Evolutionary conservation across 306 rosid species (phyloP), one percentile per base, ranked within the genome.

Genomic region (Cicer pinnatifidum): DNA sequence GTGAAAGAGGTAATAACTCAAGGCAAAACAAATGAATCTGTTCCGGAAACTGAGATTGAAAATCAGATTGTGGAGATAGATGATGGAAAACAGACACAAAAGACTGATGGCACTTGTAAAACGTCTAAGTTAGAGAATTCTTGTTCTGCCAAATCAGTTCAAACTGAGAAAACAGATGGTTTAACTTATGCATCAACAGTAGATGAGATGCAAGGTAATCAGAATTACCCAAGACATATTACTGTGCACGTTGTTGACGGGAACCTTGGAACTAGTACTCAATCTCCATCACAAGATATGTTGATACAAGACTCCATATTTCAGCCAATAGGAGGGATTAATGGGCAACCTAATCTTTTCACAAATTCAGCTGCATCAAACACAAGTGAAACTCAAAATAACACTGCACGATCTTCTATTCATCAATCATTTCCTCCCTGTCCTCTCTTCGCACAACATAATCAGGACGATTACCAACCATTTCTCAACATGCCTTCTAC

Each of bases 201-300:
- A 47, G 90, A 86, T 71, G 91, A 86, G 76, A 84, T 82, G 84
- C 99, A 85, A 83, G 82, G 82, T 67, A 78, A 90, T 82, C 95
- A 82, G 73, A 89, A 81, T 67, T 94, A 85, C 85, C 97, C 92
- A 4, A 91, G 96, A 82, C 91, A 94, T 80, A 94, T 91, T 43
- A 88, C 95, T 77, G 92, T 91, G 77, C 97, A 94, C 11, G 90
- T 88, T 75, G 84, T 94, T 46, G 98, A 89, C 82, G 92, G 96
- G 75, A 91, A 86, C 71, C 23, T 75, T 54, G 93, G 89, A 80
- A 74, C 80, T 37, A 65, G 81, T 76, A 79, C 84, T 73, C 86
- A 78, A 87, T 86, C 71, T 48, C 83, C 87, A 16, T 52, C 86
- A 56, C 77, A 84, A 39, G 85, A 89, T 83, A 62, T 75, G 76